Base-by-base conservation (phyloP, 2,329 filamentous ascomycete species). In the Colletotrichum somersetense region DNA sequence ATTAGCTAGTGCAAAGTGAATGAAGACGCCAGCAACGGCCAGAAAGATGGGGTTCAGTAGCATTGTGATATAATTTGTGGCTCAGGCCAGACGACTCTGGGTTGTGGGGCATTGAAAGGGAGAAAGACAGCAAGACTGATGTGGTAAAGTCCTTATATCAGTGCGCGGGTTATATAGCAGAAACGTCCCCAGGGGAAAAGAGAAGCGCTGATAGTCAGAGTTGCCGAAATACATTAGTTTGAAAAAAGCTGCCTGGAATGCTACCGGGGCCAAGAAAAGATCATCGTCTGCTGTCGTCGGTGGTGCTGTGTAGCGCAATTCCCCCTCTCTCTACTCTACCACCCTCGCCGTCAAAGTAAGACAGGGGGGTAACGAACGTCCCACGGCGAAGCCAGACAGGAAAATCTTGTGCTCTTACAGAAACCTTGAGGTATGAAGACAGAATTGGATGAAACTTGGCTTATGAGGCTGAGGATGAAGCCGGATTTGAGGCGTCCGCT, bases 161-260 rank as follows among this genome's bases (percentile, higher is more conserved):
- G 20, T n/a, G 18, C 18, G 8, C n/a, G n/a, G 8, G 7, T 46
- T 10, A 46, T n/a, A 46, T 46, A n/a, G 1, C 7, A n/a, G 8
- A 10, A 46, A n/a, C 18, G 6, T 46, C 5, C n/a, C 20, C 4
- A n/a, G 20, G 6, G 18, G 18, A n/a, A 4, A n/a, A 46, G 3
- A 6, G 7, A 42, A 44, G 42, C 8, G 44, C 44, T n/a, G 20
- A n/a, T 7, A n/a, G 44, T 18, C 8, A n/a, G 10, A 46, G 18
- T 0, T 0, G 2, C 7, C 7, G 20, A 11, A 2, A n/a, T 2
- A n/a, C 4, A n/a, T 11, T n/a, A 6, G 3, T 10, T n/a, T n/a
- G 16, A 1, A n/a, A 4, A n/a, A n/a, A n/a, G 18, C 18, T n/a
- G 18, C 11, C n/a, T 46, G 1, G 10, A 46, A 10, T 6, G 18